phyloP scores from a whole-genome alignment of 768 basidiomycete species.

The Leccinum longicurvipes region DNA sequence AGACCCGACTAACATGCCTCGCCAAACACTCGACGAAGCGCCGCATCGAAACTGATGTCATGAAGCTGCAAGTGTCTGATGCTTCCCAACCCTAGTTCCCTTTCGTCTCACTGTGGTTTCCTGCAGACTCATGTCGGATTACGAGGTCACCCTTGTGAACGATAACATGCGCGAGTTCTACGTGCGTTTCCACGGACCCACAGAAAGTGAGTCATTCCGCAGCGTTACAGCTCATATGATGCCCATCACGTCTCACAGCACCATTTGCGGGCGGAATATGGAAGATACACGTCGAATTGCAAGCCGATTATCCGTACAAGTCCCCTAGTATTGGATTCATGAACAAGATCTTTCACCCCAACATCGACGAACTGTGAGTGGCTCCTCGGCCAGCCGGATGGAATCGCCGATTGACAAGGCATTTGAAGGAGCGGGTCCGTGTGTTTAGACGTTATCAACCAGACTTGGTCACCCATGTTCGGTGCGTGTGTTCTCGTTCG shows the following conservation, averaged over 20 bases:
- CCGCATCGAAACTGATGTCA: slow-evolving; percentile 97
- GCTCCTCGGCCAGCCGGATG: not conserved
- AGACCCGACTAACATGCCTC: slow-evolving; percentile 27
- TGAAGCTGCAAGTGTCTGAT: slow-evolving; percentile 78
- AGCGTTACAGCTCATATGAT: not conserved
- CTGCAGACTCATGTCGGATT: slow-evolving; percentile 93
- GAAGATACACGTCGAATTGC: slow-evolving; percentile 99
- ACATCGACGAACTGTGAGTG: slow-evolving; percentile 95
- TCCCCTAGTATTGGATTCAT: slow-evolving; percentile 99
- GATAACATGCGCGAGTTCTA: slow-evolving; percentile 99
- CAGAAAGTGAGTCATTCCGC: slow-evolving; percentile 69
- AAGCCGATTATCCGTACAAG: slow-evolving; percentile 98
- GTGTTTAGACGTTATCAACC: slow-evolving; percentile 97
- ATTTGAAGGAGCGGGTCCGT: slow-evolving; percentile 88
- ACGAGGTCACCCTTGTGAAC: slow-evolving; percentile 95
- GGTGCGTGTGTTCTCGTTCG: slow-evolving; percentile 52
- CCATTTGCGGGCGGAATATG: slow-evolving; percentile 97
- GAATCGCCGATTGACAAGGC: not conserved
- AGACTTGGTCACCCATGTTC: slow-evolving; percentile 99
- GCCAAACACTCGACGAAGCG: slow-evolving; percentile 76
- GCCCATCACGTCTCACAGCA: slow-evolving; percentile 45
- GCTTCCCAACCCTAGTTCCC: not conserved
- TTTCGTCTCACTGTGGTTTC: slow-evolving; percentile 9
- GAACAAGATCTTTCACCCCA: slow-evolving; percentile 99
- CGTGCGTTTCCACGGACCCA: slow-evolving; percentile 90